A percentile compares a stretch with the other conserved stretches of the same genome.
phyloP scores from a whole-genome alignment of 441 rosid species.

The Gossypium lobatum region DNA sequence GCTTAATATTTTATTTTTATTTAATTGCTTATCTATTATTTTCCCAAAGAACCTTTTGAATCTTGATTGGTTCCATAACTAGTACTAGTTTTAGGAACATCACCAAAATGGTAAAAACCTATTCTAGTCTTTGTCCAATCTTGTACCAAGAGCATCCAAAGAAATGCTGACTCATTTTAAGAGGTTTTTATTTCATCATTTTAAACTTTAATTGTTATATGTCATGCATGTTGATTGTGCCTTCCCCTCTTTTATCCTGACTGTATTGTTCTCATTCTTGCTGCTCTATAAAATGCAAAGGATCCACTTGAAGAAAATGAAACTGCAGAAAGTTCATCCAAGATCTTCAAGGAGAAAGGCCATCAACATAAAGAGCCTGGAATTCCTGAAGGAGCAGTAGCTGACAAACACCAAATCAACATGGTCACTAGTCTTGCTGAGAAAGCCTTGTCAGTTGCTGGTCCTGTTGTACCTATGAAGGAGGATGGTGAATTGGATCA shows the following conservation, averaged over 20 bases:
- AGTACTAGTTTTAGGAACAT: background rate
- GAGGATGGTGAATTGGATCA: slow-evolving; percentile 96
- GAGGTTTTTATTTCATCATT: background rate
- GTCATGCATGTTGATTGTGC: background rate
- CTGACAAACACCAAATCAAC: slow-evolving; percentile 40
- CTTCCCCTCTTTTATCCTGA: background rate
- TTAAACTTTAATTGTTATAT: background rate
- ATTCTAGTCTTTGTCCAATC: background rate
- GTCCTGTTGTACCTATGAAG: slow-evolving; percentile 93
- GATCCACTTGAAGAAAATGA: slow-evolving; percentile 28
- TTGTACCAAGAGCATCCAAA: background rate
- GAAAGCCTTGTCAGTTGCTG: slow-evolving; percentile 94
- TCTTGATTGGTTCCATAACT: background rate
- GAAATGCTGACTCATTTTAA: background rate
- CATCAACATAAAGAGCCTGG: slow-evolving; percentile 32
- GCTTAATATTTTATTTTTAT: background rate
- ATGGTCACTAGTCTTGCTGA: slow-evolving; percentile 84
- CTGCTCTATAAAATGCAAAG: slow-evolving; percentile 25
- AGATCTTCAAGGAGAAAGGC: slow-evolving; percentile 33
- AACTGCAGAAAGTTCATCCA: slow-evolving; percentile 31
- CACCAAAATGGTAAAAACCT: background rate
- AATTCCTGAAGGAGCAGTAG: slow-evolving; percentile 32
- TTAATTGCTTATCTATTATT: background rate
- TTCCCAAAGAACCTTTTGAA: background rate
- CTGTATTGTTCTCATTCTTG: slow-evolving; percentile 10